Evolutionary conservation across 345 rosid species (phyloP), one percentile per base, ranked within the genome.

Genomic region (Gynandropsis gynandra): DNA sequence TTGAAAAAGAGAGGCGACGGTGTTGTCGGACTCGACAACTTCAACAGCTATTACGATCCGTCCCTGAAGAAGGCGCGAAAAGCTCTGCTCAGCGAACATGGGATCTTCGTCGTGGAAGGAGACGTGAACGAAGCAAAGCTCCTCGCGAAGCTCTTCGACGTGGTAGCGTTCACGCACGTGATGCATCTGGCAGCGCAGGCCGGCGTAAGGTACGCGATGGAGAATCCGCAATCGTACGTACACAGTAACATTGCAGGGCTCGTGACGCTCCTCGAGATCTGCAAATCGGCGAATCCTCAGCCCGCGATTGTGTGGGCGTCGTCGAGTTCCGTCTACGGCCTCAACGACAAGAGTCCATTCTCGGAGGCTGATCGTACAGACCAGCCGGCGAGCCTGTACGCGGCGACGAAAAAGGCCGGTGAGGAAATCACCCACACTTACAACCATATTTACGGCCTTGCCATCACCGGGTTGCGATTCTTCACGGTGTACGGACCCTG

Each of bases 151-250:
- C 76, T 76, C 1, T 76, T 80, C 61, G 78, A 76, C 63, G 66
- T 67, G 39, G 82, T 76, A 47, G 69, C 77, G 10, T 80, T 80
- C 66, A 72, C 78, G 3, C 82, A 79, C 72, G 80, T 79, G 38
- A 76, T 79, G 80, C 85, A 79, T 58, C 52, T 79, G 35, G 85
- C 85, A 35, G 82, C 85, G 6, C 85, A 79, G 38, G 85, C 85
- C 43, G 85, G 85, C 16, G 82, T 80, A 33, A 32, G 84, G 18
- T 74, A 76, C 71, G 82, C 82, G 34, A 74, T 74, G 74, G 74
- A 76, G 68, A 80, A 80, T 17, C 86, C 82, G 1, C 43, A 43
- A 32, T 76, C 82, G 3, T 80, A 80, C 36, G 74, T 80, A 8
- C 79, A 74, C 31, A 74, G 78, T 62, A 76, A 76, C 66, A 58